Evolutionary conservation across 129 eudicot species (phyloP).

Genomic region (Helichrysum umbraculigerum): DNA sequence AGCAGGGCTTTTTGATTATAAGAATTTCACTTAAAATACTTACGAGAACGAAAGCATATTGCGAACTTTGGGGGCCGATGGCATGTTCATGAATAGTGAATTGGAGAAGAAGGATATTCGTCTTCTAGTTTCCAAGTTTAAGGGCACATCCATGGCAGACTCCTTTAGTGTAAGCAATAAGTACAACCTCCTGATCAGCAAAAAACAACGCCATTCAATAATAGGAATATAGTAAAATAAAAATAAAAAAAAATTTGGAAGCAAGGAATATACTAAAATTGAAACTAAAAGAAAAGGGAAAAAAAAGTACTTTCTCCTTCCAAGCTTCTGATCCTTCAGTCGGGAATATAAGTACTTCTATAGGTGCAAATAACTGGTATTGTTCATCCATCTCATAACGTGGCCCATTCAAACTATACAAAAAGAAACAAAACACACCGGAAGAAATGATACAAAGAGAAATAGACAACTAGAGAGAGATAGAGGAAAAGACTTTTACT

Average conservation of each 20-base stretch:
- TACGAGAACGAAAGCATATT: slow-evolving; percentile 99
- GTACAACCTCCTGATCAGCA: slow-evolving; percentile 80
- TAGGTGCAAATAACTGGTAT: slow-evolving; percentile 91
- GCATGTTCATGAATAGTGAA: slow-evolving; percentile 99
- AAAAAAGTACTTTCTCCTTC: slow-evolving; percentile 72
- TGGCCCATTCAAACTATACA: slow-evolving; percentile 63
- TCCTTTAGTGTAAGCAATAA: slow-evolving; percentile 94
- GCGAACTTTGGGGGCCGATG: slow-evolving; percentile 96
- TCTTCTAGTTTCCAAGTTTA: slow-evolving; percentile 95
- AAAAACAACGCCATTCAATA: too few relatives aligned
- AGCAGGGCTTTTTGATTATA: too few relatives aligned
- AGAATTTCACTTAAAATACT: slow-evolving; percentile 36
- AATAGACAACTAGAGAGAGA: too few relatives aligned
- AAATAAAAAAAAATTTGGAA: too few relatives aligned
- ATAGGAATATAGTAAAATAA: slow-evolving; percentile 83
- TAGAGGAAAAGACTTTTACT: too few relatives aligned
- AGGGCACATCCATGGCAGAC: slow-evolving; percentile 99
- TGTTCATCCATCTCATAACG: slow-evolving; percentile 81
- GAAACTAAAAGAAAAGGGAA: background rate
- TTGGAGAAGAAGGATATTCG: slow-evolving; percentile 97
- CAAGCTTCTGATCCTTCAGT: slow-evolving; percentile 87
- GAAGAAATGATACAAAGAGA: too few relatives aligned
- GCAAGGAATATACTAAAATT: slow-evolving; percentile 19
- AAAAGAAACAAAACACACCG: slow-evolving; percentile 1
- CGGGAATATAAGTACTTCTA: slow-evolving; percentile 87